Percentiles rank a stretch among this genome's conserved stretches.
These are phyloP conservation scores for Aspergillus sparsus DNA, from an alignment of 495 filamentous ascomycete species.

Conservation along the genomic window DNA sequence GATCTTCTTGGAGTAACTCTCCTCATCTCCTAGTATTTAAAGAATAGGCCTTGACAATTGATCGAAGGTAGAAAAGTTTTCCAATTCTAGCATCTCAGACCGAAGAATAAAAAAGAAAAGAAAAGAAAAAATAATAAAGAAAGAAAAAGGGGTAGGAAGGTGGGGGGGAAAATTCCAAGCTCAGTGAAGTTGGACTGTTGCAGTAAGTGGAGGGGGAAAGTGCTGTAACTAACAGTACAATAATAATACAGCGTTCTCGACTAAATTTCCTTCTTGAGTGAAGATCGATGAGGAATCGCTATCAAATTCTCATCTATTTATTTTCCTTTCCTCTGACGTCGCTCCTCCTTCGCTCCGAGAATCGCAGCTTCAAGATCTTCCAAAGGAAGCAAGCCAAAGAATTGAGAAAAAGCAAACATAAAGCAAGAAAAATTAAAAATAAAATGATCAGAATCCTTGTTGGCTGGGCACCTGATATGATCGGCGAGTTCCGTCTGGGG, in stretches of 20 bases:
- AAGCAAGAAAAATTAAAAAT: constrained; percentile 16
- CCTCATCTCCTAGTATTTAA: neutral
- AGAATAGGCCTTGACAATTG: too few species aligned
- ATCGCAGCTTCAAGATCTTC: constrained; percentile 5
- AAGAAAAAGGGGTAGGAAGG: too few species aligned
- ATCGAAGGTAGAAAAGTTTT: too few species aligned
- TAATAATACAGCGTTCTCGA: neutral
- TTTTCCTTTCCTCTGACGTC: neutral
- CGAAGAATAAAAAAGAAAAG: too few species aligned
- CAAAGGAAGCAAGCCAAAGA: neutral
- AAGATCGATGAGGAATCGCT: neutral
- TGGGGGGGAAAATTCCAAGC: neutral
- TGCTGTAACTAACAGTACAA: neutral
- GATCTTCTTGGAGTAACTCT: neutral
- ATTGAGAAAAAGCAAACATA: constrained; percentile 16
- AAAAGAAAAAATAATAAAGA: too few species aligned
- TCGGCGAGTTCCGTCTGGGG: constrained; percentile 22
- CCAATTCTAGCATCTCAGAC: too few species aligned
- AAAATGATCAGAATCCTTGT: constrained; percentile 6
- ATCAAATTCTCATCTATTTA: neutral
- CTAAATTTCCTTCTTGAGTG: constrained; percentile 12
- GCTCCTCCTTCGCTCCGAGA: constrained; percentile 1
- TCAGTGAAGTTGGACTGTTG: neutral
- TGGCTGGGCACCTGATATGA: constrained; percentile 13
- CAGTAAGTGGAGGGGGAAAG: neutral